These are phyloP conservation scores for Flaveria trinervia DNA, from an alignment of 129 eudicot species.

Conservation along the genomic window DNA sequence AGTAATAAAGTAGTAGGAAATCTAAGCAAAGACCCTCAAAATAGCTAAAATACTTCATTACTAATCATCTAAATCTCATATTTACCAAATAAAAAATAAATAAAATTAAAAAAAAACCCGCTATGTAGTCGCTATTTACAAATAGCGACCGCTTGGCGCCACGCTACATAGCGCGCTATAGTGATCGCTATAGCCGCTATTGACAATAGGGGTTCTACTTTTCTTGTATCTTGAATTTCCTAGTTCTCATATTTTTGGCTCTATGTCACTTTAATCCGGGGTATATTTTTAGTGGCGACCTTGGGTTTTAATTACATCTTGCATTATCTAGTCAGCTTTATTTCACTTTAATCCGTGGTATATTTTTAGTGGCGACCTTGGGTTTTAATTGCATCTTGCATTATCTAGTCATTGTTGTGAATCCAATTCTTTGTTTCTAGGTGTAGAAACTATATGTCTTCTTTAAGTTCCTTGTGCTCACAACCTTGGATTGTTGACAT, in stretches of 20 bases:
- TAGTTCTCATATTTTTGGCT: neutral
- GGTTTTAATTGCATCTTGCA: neutral
- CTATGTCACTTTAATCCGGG: neutral
- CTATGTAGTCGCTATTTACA: too few relatives aligned
- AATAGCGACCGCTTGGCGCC: too few relatives aligned
- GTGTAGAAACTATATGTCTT: slow-evolving; percentile 9
- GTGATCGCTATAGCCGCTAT: too few relatives aligned
- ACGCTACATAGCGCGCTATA: too few relatives aligned
- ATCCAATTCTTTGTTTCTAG: neutral
- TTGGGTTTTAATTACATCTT: neutral
- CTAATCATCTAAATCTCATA: too few relatives aligned
- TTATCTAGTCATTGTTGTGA: neutral
- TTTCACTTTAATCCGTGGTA: too few relatives aligned
- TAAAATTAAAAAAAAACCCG: too few relatives aligned
- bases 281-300: neutral
- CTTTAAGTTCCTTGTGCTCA: slow-evolving; percentile 1
- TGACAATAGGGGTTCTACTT: too few relatives aligned
- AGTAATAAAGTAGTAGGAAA: too few relatives aligned
- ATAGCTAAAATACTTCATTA: too few relatives aligned
- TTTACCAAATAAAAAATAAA: too few relatives aligned
- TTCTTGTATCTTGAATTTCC: neutral
- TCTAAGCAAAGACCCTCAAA: too few relatives aligned
- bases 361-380: neutral
- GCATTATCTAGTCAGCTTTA: neutral
- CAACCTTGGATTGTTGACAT: neutral